These are phyloP conservation scores for Bothriochloa decipiens DNA, from an alignment of 176 grass and related monocot species.

Conservation along the genomic window DNA sequence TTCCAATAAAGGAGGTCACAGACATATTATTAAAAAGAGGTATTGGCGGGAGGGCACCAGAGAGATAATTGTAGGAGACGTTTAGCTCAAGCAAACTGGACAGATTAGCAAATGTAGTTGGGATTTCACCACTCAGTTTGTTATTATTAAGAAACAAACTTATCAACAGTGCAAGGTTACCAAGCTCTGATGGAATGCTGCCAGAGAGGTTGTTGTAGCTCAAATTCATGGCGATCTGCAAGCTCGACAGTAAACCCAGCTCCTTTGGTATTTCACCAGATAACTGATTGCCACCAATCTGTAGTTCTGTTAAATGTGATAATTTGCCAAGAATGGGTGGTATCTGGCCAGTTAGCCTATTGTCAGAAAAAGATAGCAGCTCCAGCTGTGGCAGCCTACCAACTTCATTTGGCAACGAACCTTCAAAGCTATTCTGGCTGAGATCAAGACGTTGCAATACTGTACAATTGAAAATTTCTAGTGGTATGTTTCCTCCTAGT, in stretches of 20 bases:
- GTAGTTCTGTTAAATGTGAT: conserved; percentile 86
- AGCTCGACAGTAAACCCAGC: conserved; percentile 75
- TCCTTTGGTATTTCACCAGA: conserved; percentile 86
- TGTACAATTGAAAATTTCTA: conserved; percentile 89
- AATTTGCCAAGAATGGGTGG: conserved; percentile 80
- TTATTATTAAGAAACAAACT: conserved; percentile 90
- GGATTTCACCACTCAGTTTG: conserved; percentile 84
- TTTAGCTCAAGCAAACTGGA: conserved; percentile 90
- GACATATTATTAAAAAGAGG: conserved; percentile 82
- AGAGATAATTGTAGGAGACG: conserved; percentile 92
- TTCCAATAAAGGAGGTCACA: conserved; percentile 78
- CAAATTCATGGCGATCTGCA: conserved; percentile 98
- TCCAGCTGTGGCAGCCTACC: conserved; percentile 83
- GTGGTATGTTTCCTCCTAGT: conserved; percentile 75
- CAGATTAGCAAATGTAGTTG: conserved; percentile 86
- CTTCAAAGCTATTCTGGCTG: conserved; percentile 87
- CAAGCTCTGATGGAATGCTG: conserved; percentile 86
- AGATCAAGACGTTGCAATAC: conserved; percentile 91
- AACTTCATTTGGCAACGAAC: conserved; percentile 76
- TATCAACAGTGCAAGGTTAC: conserved; percentile 81
- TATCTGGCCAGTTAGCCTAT: conserved; percentile 71
- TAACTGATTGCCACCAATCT: conserved; percentile 92
- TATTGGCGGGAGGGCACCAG: conserved; percentile 67
- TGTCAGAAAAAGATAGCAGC: conserved; percentile 82
- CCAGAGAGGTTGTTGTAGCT: conserved; percentile 85